A percentile compares a stretch with the other conserved stretches of the same genome.
Conservation (phyloP, 140 eudicot species). For the Bidens hawaiensis region DNA sequence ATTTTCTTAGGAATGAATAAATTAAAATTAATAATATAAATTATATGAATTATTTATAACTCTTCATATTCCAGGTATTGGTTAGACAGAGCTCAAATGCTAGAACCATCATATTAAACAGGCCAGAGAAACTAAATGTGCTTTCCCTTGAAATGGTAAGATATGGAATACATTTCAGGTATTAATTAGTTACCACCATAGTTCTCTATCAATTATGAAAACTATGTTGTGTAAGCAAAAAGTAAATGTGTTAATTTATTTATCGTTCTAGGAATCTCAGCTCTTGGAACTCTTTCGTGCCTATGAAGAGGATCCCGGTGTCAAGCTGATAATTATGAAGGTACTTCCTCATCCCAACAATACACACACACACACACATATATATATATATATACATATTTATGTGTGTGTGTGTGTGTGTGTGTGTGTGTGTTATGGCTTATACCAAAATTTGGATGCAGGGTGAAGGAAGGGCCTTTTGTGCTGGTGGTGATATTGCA, state of each 20-base stretch:
- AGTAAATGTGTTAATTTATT: neutral
- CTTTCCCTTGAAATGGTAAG: slow-evolving; percentile 64
- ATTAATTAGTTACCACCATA: too few relatives aligned
- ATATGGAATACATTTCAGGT: too few relatives aligned
- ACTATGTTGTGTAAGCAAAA: neutral
- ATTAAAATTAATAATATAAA: too few relatives aligned
- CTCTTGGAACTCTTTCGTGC: slow-evolving; percentile 66
- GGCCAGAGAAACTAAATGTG: slow-evolving; percentile 88
- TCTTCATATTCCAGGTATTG: slow-evolving; percentile 48
- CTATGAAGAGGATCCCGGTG: slow-evolving; percentile 53
- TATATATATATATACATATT: too few relatives aligned
- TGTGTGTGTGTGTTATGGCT: too few relatives aligned
- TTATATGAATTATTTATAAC: too few relatives aligned
- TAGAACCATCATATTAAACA: slow-evolving; percentile 49
- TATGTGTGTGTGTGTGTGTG: too few relatives aligned
- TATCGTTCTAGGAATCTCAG: slow-evolving; percentile 44
- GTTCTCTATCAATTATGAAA: neutral
- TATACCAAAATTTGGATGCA: too few relatives aligned
- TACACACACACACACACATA: too few relatives aligned
- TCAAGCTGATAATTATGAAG: slow-evolving; percentile 72
- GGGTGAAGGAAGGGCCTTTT: too few relatives aligned
- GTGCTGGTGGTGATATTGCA: slow-evolving; percentile 95
- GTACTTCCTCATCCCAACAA: slow-evolving; percentile 22
- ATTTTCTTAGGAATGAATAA: too few relatives aligned
- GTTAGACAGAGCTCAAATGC: slow-evolving; percentile 49